Conservation (phyloP, 805 yeast genomes). For the Gaillardinia entomophila region DNA sequence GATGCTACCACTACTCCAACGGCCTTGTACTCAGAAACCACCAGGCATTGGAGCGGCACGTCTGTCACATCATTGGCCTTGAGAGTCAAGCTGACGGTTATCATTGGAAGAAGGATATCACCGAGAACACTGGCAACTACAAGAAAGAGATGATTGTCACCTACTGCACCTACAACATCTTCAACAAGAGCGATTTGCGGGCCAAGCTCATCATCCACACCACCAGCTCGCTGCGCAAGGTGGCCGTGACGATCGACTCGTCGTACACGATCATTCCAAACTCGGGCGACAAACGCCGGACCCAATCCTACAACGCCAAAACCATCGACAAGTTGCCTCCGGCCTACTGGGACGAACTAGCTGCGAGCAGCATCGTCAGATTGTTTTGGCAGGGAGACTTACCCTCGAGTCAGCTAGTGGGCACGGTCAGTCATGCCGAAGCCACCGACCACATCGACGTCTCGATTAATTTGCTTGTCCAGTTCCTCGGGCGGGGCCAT, state of each 20-base stretch:
- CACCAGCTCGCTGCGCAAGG: slow-evolving; percentile 4
- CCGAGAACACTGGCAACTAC: slow-evolving; percentile 2
- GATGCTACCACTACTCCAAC: slow-evolving; percentile 33
- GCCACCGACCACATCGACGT: slow-evolving; percentile 18
- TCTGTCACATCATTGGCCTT: slow-evolving; percentile 22
- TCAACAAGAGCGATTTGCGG: slow-evolving; percentile 71
- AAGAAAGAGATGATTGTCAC: slow-evolving; percentile 38
- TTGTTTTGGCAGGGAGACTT: slow-evolving; percentile 48
- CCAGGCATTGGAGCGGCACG: slow-evolving; percentile 22
- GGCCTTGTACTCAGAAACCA: slow-evolving; percentile 19
- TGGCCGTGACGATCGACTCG: slow-evolving; percentile 29
- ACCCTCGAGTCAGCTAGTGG: slow-evolving; percentile 51
- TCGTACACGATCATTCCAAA: slow-evolving; percentile 20
- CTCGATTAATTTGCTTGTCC: slow-evolving; percentile 35
- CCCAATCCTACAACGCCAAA: slow-evolving; percentile 8
- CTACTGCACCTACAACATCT: slow-evolving; percentile 67
- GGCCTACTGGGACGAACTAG: slow-evolving; percentile 55
- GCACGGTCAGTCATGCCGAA: slow-evolving; percentile 45
- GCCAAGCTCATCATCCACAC: slow-evolving; percentile 41
- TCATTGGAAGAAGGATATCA: slow-evolving; percentile 9
- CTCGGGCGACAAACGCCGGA: slow-evolving; percentile 7
- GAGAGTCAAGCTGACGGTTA: slow-evolving; percentile 9
- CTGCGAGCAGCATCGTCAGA: slow-evolving; percentile 53
- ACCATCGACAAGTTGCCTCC: slow-evolving; percentile 10
- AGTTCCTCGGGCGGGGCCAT: slow-evolving; percentile 42